Evolutionary conservation across 2,329 filamentous ascomycete species (phyloP), one percentile per base, ranked within the genome.

Genomic region (Ophiosphaerella herpotricha): DNA sequence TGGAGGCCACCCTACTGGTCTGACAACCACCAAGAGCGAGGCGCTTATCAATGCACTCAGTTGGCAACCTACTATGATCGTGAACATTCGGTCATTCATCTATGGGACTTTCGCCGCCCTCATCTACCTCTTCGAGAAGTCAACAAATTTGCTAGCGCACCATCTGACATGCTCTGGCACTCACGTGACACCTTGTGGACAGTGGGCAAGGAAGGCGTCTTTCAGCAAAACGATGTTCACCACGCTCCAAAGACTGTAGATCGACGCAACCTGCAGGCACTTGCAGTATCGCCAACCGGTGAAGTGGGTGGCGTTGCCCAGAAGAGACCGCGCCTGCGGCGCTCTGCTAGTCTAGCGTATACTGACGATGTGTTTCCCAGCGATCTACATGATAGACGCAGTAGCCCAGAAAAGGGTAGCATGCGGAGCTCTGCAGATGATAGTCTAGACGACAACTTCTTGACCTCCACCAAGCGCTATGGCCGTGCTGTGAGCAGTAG

Each of bases 151-250:
- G 73, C 77, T 40, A 78, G 76, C 5, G 77, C 80, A 13, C 78
- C 83, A 16, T 80, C 82, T 21, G 85, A 86, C 59, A 73, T 87
- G 66, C 75, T 87, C 13, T 87, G 85, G 79, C 82, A 83, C 60
- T 85, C 83, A 43, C 82, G 84, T 67, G 83, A 86, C 64, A 73
- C 84, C 6, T 73, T 87, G 33, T 87, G 85, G 85, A 85, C 83
- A 11, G 84, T 85, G 36, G 83, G 82, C 6, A 77, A 80, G 39
- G 80, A 83, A 52, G 85, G 85, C 12, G 76, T 80, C 8, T 86
- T 87, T 55, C 79, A 82, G 14, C 85, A 87, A 64, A 83, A 80
- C 29, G 85, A 87, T 60, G 76, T 86, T 31, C 80, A 84, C 50
- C 83, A 82, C 71, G 77, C 80, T 6, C 76, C 81, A 7, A 83